A percentile compares a stretch with the other conserved stretches of the same genome.
Evolutionary conservation across 2,329 filamentous ascomycete species (phyloP).

Genomic region (Intubia oerlemansii): DNA sequence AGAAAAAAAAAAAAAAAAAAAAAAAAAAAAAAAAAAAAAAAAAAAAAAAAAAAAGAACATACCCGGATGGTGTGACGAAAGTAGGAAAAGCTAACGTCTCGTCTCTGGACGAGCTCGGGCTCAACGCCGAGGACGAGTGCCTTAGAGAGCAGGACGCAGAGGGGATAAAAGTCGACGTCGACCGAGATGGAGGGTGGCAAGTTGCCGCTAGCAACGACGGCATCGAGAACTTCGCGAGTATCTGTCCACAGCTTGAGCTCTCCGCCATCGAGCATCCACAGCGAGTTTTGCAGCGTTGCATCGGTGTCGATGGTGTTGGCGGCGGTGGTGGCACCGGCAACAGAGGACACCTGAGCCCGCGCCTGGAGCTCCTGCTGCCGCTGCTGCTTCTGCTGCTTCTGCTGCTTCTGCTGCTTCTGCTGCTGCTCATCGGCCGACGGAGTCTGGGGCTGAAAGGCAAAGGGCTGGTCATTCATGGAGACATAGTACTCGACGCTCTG

Average conservation of each 20-base stretch:
- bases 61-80: constrained; percentile 76
- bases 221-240: constrained; percentile 60
- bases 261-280: constrained; percentile 86
- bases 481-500: constrained; percentile 93
- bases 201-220: constrained; percentile 41
- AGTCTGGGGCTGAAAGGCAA: constrained; percentile 10
- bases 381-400: too few relatives aligned
- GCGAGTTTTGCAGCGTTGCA: constrained; percentile 52
- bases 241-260: constrained; percentile 80
- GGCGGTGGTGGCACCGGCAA: too few relatives aligned
- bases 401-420: too few relatives aligned
- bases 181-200: constrained; percentile 56
- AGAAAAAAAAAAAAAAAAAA: not conserved
- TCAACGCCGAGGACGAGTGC: constrained; percentile 82
- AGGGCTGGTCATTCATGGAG: constrained; percentile 69
- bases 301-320: constrained; percentile 9
- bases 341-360: too few relatives aligned
- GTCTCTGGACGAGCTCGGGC: constrained; percentile 77
- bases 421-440: constrained; percentile 24
- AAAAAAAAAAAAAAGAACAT: constrained; percentile 15
- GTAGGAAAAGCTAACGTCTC: constrained; percentile 78
- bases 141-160: constrained; percentile 73
- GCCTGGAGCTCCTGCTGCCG: too few relatives aligned
- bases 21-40: not conserved
- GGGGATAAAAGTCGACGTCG: constrained; percentile 82